phyloP scores from a whole-genome alignment of 257 asterid genomes.

The Forsythia suspensa region DNA sequence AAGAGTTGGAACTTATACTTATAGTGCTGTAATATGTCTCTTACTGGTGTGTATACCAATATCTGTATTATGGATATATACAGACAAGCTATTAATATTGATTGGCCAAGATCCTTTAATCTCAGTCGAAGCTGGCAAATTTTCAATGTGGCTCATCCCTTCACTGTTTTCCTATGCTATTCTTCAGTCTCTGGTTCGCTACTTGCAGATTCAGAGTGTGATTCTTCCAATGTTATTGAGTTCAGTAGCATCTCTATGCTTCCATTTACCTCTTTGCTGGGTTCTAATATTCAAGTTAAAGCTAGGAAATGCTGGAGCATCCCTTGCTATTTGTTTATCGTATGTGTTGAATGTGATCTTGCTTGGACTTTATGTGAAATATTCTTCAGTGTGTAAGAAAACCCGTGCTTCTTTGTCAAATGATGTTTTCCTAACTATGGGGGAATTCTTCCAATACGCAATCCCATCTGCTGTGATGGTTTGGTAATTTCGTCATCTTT shows the following conservation, averaged over 20 bases:
- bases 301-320: constrained; percentile 45
- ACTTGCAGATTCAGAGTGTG: constrained; percentile 44
- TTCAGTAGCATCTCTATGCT: constrained; percentile 21
- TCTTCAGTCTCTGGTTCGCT: constrained; percentile 38
- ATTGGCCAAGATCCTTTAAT: constrained; percentile 48
- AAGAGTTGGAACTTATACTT: constrained; percentile 39
- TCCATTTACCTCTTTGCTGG: constrained; percentile 42
- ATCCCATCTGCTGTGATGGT: constrained; percentile 47
- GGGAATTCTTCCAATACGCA: constrained; percentile 36
- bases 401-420: constrained; percentile 15
- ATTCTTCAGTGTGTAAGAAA: constrained; percentile 30
- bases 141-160: constrained; percentile 32
- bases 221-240: constrained; percentile 42
- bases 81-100: constrained; percentile 32
- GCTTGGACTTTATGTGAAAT: constrained; percentile 37
- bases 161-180: constrained; percentile 42
- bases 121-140: constrained; percentile 43
- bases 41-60: constrained; percentile 39
- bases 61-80: constrained; percentile 35
- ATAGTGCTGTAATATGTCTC: constrained; percentile 35
- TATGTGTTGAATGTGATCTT: constrained; percentile 43
- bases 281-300: constrained; percentile 36
- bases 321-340: constrained; percentile 36
- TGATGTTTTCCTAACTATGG: constrained; percentile 10
- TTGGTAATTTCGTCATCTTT: constrained; percentile 31